phyloP scores from a whole-genome alignment of 164 flowering plant species.

The Platanus orientalis region DNA sequence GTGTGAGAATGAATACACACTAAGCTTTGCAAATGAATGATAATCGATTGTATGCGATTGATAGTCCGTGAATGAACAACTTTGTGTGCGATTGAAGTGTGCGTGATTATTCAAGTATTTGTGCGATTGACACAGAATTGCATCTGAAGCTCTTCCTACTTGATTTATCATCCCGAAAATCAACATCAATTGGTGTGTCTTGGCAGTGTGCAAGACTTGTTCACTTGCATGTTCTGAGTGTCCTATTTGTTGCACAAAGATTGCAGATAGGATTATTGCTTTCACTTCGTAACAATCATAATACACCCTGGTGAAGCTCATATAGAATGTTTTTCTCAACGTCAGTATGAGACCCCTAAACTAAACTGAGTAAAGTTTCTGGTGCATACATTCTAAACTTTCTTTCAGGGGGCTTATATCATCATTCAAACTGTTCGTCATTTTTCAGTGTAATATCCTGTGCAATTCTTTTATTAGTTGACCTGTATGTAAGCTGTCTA shows the following conservation, averaged over 20 bases:
- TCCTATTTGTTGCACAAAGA: conserved; percentile 86
- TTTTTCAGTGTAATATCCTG: conserved; percentile 28
- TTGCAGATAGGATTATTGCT: conserved; percentile 85
- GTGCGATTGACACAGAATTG: no score
- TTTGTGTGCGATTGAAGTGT: no score
- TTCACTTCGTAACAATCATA: conserved; percentile 53
- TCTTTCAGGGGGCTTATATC: conserved; percentile 34
- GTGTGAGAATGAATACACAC: no score
- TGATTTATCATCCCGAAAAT: no score
- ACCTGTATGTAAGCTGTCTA: conserved; percentile 47
- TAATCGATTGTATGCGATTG: no score
- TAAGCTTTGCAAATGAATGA: no score
- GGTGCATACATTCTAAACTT: not conserved
- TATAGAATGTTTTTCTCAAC: not conserved
- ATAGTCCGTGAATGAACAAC: no score
- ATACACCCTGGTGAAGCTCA: not conserved
- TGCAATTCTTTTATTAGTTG: conserved; percentile 70
- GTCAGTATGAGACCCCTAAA: no score
- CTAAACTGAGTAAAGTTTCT: not conserved
- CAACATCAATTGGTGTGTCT: not conserved
- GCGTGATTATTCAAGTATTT: no score
- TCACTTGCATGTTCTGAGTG: conserved; percentile 95
- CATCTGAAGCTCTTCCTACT: no score
- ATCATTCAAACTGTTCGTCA: conserved; percentile 25
- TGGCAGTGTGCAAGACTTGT: conserved; percentile 94